Conservation (phyloP, 371 early-diverging fungal genomes). For the Actinomortierella ambigua region DNA sequence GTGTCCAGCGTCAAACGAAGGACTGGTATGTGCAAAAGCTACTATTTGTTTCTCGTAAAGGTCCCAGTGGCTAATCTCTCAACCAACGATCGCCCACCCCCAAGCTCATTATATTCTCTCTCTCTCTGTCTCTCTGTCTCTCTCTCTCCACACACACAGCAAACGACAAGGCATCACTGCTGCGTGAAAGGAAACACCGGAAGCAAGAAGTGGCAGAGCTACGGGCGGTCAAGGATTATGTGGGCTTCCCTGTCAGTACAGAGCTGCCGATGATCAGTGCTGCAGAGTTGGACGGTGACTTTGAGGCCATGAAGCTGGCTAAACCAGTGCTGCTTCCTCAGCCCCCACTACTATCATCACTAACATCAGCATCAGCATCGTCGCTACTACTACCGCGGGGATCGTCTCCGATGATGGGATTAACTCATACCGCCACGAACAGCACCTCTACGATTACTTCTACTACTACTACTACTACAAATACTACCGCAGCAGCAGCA, state of each 20-base stretch:
- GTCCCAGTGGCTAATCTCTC: too few species aligned
- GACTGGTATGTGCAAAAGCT: too few species aligned
- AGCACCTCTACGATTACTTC: too few species aligned
- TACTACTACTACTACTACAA: too few species aligned
- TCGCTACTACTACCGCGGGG: too few species aligned
- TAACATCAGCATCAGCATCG: too few species aligned
- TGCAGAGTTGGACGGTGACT: constrained; percentile 54
- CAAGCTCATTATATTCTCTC: constrained; percentile 8
- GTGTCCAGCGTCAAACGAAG: constrained; percentile 14
- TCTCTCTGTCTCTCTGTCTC: not conserved
- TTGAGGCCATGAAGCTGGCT: constrained; percentile 48
- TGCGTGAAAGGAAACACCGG: constrained; percentile 46
- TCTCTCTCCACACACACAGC: constrained; percentile 5
- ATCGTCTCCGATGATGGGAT: too few species aligned
- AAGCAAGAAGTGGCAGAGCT: constrained; percentile 54
- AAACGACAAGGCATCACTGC: constrained; percentile 42
- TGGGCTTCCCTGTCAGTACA: constrained; percentile 55
- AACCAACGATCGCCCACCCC: too few species aligned
- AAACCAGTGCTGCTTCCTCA: too few species aligned
- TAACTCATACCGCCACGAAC: too few species aligned
- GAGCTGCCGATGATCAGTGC: constrained; percentile 46
- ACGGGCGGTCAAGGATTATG: constrained; percentile 48
- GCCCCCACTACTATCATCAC: too few species aligned
- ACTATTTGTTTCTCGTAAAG: not conserved
- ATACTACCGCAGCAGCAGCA: too few species aligned